Percentiles rank a stretch among this genome's conserved stretches.
Evolutionary conservation across 805 yeast genomes (phyloP).

Genomic region (Zygoascus tannicola): DNA sequence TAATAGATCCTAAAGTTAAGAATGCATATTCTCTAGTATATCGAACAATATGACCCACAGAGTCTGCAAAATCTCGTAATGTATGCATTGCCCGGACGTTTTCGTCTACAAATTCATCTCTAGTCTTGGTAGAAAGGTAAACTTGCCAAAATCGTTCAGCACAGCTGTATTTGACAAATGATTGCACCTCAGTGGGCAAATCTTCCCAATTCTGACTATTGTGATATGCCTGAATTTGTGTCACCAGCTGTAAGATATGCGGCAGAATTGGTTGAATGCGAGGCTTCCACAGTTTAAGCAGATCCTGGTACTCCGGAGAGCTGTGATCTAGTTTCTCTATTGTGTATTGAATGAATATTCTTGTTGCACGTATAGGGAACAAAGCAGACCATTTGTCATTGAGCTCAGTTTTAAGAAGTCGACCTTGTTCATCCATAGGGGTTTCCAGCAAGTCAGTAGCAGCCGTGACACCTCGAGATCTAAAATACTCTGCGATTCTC

Average conservation of each 20-base stretch:
- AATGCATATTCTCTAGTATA: slow-evolving; percentile 95
- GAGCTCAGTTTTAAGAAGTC: slow-evolving; percentile 59
- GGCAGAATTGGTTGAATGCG: slow-evolving; percentile 87
- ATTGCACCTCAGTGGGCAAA: slow-evolving; percentile 80
- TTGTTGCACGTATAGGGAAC: slow-evolving; percentile 91
- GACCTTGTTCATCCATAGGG: slow-evolving; percentile 85
- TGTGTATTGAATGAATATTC: slow-evolving; percentile 90
- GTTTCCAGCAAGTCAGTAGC: slow-evolving; percentile 65
- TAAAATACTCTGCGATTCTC: slow-evolving; percentile 83
- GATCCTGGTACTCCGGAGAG: slow-evolving; percentile 59
- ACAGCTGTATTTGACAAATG: slow-evolving; percentile 82
- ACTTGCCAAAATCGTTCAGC: slow-evolving; percentile 98
- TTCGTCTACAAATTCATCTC: slow-evolving; percentile 90
- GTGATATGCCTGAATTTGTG: slow-evolving; percentile 90
- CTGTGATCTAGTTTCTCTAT: slow-evolving; percentile 82
- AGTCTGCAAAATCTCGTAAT: slow-evolving; percentile 91
- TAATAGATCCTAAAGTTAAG: slow-evolving; percentile 77
- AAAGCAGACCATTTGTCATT: slow-evolving; percentile 89
- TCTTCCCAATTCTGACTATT: slow-evolving; percentile 87
- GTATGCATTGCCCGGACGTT: slow-evolving; percentile 91
- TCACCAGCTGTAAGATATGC: slow-evolving; percentile 73
- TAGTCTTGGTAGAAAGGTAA: slow-evolving; percentile 88
- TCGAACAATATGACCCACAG: slow-evolving; percentile 90
- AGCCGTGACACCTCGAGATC: slow-evolving; percentile 69
- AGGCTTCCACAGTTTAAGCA: slow-evolving; percentile 83